phyloP scores from a whole-genome alignment of 768 basidiomycete species.

The Auriscalpium orientale region DNA sequence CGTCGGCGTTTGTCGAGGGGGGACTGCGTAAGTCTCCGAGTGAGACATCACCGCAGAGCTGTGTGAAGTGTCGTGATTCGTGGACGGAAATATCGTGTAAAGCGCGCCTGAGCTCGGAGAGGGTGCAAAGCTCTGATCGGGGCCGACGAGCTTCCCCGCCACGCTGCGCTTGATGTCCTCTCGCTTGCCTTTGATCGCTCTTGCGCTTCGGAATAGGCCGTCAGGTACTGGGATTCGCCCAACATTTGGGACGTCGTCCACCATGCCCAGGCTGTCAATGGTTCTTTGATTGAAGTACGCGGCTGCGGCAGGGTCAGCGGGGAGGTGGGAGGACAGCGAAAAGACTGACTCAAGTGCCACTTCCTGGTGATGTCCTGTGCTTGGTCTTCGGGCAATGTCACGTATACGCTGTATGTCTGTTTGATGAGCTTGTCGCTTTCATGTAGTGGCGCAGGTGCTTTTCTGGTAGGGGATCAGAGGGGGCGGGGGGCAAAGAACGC shows the following conservation, averaged over 20 bases:
- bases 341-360: slow-evolving; percentile 71
- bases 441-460: slow-evolving; percentile 27
- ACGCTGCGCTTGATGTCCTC: slow-evolving; percentile 10
- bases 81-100: slow-evolving; percentile 15
- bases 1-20: neutral
- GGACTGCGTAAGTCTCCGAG: neutral
- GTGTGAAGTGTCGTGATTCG: slow-evolving; percentile 2
- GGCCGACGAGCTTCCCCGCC: neutral
- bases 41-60: neutral
- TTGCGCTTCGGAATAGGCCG: slow-evolving; percentile 51
- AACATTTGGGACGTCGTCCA: slow-evolving; percentile 58
- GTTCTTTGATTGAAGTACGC: slow-evolving; percentile 79
- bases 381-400: slow-evolving; percentile 39
- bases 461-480: slow-evolving; percentile 23
- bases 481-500: neutral
- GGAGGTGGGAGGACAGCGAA: neutral
- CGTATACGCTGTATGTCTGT: slow-evolving; percentile 76
- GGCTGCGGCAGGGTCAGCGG: slow-evolving; percentile 35
- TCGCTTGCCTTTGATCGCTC: slow-evolving; percentile 11
- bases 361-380: slow-evolving; percentile 37
- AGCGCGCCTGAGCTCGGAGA: slow-evolving; percentile 9
- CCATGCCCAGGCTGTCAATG: slow-evolving; percentile 60
- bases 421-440: slow-evolving; percentile 49
- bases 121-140: slow-evolving; percentile 5
- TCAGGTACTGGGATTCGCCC: slow-evolving; percentile 58